Evolutionary conservation across 2,329 filamentous ascomycete genomes (phyloP).

Genomic region (Elsinoe australis): DNA sequence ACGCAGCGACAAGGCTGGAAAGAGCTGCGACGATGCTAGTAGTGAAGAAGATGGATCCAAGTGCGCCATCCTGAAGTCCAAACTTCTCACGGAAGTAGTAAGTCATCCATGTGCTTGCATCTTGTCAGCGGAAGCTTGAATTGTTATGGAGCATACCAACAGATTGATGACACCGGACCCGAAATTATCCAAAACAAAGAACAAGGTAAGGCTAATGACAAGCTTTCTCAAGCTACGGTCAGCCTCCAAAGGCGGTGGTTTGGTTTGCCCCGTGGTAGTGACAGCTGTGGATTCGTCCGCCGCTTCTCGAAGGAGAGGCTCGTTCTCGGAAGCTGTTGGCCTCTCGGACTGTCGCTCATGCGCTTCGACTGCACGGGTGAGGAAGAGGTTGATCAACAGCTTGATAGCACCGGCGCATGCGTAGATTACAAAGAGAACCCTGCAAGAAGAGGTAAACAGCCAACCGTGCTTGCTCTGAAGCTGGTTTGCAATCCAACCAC

Average conservation of each 20-base stretch:
- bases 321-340: not conserved
- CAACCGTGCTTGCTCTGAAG: slow-evolving; percentile 31
- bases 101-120: slow-evolving; percentile 17
- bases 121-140: too few relatives aligned
- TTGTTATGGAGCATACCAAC: too few relatives aligned
- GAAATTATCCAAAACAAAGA: slow-evolving; percentile 18
- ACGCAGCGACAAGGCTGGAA: slow-evolving; percentile 18
- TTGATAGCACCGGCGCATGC: slow-evolving; percentile 36
- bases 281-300: not conserved
- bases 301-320: slow-evolving; percentile 7
- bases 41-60: slow-evolving; percentile 18
- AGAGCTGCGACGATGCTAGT: slow-evolving; percentile 16
- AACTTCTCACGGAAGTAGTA: slow-evolving; percentile 19
- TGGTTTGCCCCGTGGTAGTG: not conserved
- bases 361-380: slow-evolving; percentile 36
- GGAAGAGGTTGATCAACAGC: slow-evolving; percentile 31
- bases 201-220: slow-evolving; percentile 2
- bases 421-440: slow-evolving; percentile 38
- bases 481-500: slow-evolving; percentile 33
- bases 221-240: not conserved
- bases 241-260: not conserved
- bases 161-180: slow-evolving; percentile 17
- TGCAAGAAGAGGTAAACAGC: slow-evolving; percentile 34
- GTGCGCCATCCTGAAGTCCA: slow-evolving; percentile 14
- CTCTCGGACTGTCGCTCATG: not conserved